Evolutionary conservation across 2,329 filamentous ascomycete genomes (phyloP).

Genomic region (Hymenoscyphus occultus): DNA sequence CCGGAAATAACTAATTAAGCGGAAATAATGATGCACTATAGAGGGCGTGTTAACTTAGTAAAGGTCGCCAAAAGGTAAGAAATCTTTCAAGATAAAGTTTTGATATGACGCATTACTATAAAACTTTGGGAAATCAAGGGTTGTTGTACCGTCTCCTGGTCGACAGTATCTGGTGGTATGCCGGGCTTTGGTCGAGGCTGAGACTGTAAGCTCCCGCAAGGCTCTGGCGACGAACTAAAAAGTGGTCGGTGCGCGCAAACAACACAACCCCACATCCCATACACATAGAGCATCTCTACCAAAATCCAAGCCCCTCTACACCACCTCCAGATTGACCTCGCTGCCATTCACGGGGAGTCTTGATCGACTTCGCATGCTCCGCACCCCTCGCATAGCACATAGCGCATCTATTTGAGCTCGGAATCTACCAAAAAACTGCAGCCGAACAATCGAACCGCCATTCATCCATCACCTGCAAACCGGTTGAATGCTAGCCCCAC

Average conservation of each 20-base stretch:
- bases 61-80: too few relatives aligned
- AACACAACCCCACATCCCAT: neutral
- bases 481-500: neutral
- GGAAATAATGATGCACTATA: too few relatives aligned
- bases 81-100: too few relatives aligned
- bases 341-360: neutral
- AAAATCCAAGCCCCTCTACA: neutral
- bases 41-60: too few relatives aligned
- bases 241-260: neutral
- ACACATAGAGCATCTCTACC: neutral
- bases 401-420: neutral
- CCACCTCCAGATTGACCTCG: neutral
- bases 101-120: too few relatives aligned
- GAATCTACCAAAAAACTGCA: neutral
- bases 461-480: neutral
- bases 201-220: neutral
- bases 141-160: too few relatives aligned
- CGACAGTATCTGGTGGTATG: too few relatives aligned
- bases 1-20: too few relatives aligned
- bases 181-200: too few relatives aligned
- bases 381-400: neutral
- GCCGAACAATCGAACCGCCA: neutral
- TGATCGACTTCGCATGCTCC: neutral
- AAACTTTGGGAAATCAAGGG: too few relatives aligned
- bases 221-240: neutral